Evolutionary conservation across 2,329 filamentous ascomycete species (phyloP).

Genomic region (Aureobasidium lini): DNA sequence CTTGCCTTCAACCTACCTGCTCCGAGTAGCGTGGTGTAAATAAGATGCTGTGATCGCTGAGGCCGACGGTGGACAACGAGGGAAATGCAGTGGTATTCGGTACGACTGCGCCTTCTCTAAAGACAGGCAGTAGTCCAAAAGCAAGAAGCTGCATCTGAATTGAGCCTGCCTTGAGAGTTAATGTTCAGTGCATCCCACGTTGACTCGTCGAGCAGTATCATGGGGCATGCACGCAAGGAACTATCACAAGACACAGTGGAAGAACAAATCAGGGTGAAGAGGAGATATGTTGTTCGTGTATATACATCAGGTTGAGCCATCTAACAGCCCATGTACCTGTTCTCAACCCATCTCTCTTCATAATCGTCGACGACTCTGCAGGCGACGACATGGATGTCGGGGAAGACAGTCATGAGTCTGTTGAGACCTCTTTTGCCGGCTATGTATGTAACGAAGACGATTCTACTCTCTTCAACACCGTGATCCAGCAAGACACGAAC

Average conservation of each 20-base stretch:
- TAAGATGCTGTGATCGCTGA: too few species aligned
- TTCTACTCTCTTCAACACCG: conserved; percentile 73
- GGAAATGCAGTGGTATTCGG: too few species aligned
- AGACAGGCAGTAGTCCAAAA: too few species aligned
- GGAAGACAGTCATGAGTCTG: conserved; percentile 80
- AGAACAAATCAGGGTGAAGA: not conserved
- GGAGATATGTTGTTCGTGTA: not conserved
- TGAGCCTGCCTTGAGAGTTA: too few species aligned
- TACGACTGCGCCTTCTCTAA: too few species aligned
- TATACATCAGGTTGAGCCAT: not conserved
- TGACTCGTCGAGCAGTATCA: too few species aligned
- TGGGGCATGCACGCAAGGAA: too few species aligned
- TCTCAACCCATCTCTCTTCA: conserved; percentile 85
- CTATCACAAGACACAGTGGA: not conserved
- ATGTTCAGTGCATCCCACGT: too few species aligned
- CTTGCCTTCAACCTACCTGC: too few species aligned
- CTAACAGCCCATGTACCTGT: conserved; percentile 51
- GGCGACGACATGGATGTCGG: conserved; percentile 77
- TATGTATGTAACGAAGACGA: conserved; percentile 89
- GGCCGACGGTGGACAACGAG: too few species aligned
- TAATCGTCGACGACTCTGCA: conserved; percentile 73
- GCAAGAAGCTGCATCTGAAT: too few species aligned
- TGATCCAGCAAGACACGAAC: conserved; percentile 94
- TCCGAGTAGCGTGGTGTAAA: too few species aligned
- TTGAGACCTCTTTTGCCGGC: conserved; percentile 79